phyloP scores from a whole-genome alignment of 345 rosid genomes.

The Eucalyptus tenuipes region DNA sequence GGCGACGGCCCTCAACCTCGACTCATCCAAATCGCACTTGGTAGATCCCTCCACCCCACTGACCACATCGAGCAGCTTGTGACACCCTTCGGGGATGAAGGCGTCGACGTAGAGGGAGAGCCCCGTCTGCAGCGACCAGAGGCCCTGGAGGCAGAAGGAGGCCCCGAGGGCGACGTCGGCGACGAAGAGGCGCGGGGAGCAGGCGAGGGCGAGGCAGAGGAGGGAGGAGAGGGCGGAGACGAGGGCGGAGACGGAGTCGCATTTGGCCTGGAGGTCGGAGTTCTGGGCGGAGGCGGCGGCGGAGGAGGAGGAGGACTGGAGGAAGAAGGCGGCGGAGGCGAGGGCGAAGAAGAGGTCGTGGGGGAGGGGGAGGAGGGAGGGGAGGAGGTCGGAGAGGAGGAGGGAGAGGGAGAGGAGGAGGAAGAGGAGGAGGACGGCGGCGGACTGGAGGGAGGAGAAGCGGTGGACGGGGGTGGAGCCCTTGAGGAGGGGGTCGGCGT shows the following conservation, averaged over 20 bases:
- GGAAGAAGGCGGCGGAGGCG: constrained; percentile 64
- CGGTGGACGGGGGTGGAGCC: constrained; percentile 82
- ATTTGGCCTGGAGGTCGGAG: constrained; percentile 78
- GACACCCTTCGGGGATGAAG: constrained; percentile 87
- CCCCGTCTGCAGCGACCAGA: constrained; percentile 86
- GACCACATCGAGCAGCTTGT: constrained; percentile 58
- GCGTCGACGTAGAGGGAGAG: constrained; percentile 77
- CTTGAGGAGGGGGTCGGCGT: constrained; percentile 73
- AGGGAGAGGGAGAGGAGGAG: constrained; percentile 47
- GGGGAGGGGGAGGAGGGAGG: constrained; percentile 55
- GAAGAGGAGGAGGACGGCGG: constrained; percentile 79
- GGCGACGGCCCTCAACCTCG: constrained; percentile 70
- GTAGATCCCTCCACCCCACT: constrained; percentile 82
- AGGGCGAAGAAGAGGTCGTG: constrained; percentile 77
- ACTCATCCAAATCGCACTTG: constrained; percentile 67
- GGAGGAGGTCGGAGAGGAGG: constrained; percentile 53
- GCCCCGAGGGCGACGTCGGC: constrained; percentile 70
- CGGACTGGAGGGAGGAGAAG: constrained; percentile 70
- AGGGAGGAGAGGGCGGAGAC: constrained; percentile 52
- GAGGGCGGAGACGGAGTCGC: constrained; percentile 55
- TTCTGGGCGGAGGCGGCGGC: constrained; percentile 59
- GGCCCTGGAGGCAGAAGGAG: constrained; percentile 66
- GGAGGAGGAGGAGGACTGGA: constrained; percentile 49
- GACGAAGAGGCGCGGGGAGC: constrained; percentile 45
- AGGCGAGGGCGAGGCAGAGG: constrained; percentile 59